phyloP scores from a whole-genome alignment of 805 yeast genomes.

The Starmerella ratchasimensis region DNA sequence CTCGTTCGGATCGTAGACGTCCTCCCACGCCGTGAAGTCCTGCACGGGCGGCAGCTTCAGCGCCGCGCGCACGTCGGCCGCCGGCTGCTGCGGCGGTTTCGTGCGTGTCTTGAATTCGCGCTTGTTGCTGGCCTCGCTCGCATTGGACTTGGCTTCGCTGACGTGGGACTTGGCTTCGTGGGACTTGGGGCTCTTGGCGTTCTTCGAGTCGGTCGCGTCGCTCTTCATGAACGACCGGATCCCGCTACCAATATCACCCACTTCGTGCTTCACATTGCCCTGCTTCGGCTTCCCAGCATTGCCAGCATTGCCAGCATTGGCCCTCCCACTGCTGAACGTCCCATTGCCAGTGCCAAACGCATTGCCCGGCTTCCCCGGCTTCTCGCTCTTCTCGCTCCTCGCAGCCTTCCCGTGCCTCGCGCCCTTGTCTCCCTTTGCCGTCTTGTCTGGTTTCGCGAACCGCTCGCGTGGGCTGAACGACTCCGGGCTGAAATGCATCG shows the following conservation, averaged over 20 bases:
- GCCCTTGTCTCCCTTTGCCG: too few relatives aligned
- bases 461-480: too few relatives aligned
- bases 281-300: too few relatives aligned
- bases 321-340: too few relatives aligned
- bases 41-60: background rate
- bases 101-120: background rate
- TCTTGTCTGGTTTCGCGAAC: too few relatives aligned
- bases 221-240: background rate
- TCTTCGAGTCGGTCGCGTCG: background rate
- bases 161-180: background rate
- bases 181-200: background rate
- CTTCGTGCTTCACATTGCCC: too few relatives aligned
- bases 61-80: background rate
- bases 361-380: too few relatives aligned
- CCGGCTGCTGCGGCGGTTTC: background rate
- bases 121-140: background rate
- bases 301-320: too few relatives aligned
- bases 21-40: slow-evolving; percentile 2
- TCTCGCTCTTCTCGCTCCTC: too few relatives aligned
- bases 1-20: slow-evolving; percentile 1
- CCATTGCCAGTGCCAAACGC: too few relatives aligned
- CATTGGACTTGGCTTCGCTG: background rate
- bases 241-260: background rate
- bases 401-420: too few relatives aligned
- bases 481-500: too few relatives aligned